Base-by-base conservation (phyloP, 192 early-diverging fungal genomes). In the Coemansia sp. region DNA sequence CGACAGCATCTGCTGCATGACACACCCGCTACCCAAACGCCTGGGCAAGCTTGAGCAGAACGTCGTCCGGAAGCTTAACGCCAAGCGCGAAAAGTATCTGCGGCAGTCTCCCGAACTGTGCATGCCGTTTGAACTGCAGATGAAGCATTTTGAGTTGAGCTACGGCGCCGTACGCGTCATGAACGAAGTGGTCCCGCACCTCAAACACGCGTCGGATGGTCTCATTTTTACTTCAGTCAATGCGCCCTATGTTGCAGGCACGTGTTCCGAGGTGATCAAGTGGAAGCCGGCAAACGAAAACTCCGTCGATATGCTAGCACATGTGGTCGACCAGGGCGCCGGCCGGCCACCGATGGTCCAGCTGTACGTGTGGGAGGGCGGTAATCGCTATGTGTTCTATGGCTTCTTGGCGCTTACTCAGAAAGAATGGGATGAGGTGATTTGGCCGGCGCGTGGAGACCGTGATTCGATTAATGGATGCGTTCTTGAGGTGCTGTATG, bases 261-360 rank as follows among this genome's bases (percentile, higher is more conserved):
- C 89, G 6, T 84, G 83, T 47, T 22, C 73, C 9, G 43, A 43
- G 33, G 93, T 90, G 67, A 63, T 92, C 50, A 93, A 93, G 69
- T 93, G 91, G 91, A 93, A 92, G 59, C 89, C 91, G 14, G 82
- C 88, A 9, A 71, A 82, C 59, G 89, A 91, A 49, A 93, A 92
- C 61, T 89, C 90, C 0, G 71, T 91, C 10, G 91, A 93, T 56
- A 89, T 93, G 23, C 73, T 70, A 47, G 51, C 91, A n/a, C 40
- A 59, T 9, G 41, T 86, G 9, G 23, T 18, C 15, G 1, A 11
- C 66, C 57, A 22, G 5, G 17, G 53, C 64, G 9, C 39, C 49
- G 4, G 53, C 50, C 21, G 61, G 61, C 9, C 55, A 38, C 83
- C 81, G 2, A 53, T 73, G 14, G 72, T 91, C 39, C 23, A 64